Base-by-base conservation (phyloP, 768 basidiomycete species). In the Boletus patriciae region DNA sequence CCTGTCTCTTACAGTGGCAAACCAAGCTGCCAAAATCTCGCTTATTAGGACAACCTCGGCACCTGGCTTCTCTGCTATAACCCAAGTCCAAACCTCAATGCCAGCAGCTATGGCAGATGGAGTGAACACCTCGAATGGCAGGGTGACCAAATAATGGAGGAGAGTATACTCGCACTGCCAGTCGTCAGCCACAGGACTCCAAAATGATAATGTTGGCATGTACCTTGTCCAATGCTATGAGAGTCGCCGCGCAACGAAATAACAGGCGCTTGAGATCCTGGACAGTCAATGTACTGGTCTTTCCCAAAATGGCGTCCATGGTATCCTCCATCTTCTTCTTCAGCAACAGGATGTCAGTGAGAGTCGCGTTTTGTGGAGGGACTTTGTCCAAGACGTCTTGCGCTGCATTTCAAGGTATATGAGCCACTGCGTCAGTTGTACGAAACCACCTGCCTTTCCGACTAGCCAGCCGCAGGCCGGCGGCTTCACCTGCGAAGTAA, bases 51-150 rank as follows among this genome's bases (percentile, higher is more conserved):
- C 84, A 46, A 94, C 83, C 71, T 98, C 95, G 12, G 89, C 77
- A 46, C 82, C 81, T 0, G 91, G 86, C 56, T 91, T 84, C 68
- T 96, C 90, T 15, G 90, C 85, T 50, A 97, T 88, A 0, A 97
- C 81, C 95, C 95, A 98, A 4, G 90, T 93, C 97, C 97, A 98
- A 11, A 89, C 88, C 67, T 98, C 94, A 42, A 94, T 87, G 0
- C 92, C 95, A 2, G 91, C 84, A 16, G 91, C 82, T 54, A 98
- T 84, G 1, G 94, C 85, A 5, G 90, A 77, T 1, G 94, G 92
- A 1, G 90, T 94, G 59, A 92, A 92, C 3, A 91, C 87, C 54
- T 90, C 88, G 64, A 98, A 91, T 0, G 97, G 97, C 18, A 98
- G 72, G 34, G 81, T 78, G 9, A 98, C 94, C 25, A 98, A 77